These are phyloP conservation scores for Exophiala phaeomuriformis DNA, from an alignment of 2,329 filamentous ascomycete species.

Conservation along the genomic window DNA sequence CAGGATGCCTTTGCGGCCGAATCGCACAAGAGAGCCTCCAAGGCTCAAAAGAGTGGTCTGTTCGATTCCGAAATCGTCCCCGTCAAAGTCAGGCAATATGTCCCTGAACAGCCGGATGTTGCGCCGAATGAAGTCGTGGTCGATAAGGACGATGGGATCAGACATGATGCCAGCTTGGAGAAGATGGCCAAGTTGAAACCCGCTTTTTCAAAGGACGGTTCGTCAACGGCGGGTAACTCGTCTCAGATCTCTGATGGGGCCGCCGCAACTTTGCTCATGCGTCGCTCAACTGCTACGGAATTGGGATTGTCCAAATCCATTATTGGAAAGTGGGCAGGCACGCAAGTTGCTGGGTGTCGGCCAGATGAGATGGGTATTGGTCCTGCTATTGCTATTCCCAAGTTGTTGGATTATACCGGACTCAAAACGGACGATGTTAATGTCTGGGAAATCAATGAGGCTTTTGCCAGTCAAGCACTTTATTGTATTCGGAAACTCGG, in stretches of 20 bases:
- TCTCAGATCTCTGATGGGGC: conserved; percentile 85
- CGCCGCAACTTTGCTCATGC: conserved; percentile 75
- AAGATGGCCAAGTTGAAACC: conserved; percentile 74
- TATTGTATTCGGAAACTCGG: conserved; percentile 61
- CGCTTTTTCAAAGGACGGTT: conserved; percentile 67
- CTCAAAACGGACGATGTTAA: conserved; percentile 63
- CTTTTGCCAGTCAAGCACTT: conserved; percentile 56
- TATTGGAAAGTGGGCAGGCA: conserved; percentile 75
- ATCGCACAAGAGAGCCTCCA: conserved; percentile 65
- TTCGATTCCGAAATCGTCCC: conserved; percentile 77
- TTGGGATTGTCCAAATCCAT: conserved; percentile 63
- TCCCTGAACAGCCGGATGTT: conserved; percentile 56
- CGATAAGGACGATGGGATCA: conserved; percentile 73
- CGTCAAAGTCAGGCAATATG: conserved; percentile 62
- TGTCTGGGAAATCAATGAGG: conserved; percentile 92
- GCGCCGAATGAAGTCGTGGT: conserved; percentile 57
- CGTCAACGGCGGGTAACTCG: conserved; percentile 77
- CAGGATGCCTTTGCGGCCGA: conserved; percentile 76
- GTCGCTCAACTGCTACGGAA: conserved; percentile 66
- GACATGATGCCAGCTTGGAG: conserved; percentile 60
- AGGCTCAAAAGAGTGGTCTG: conserved; percentile 59
- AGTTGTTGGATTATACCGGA: conserved; percentile 63
- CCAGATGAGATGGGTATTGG: conserved; percentile 95
- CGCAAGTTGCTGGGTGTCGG: conserved; percentile 66
- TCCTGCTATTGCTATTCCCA: conserved; percentile 77